Base-by-base conservation (phyloP, 139 green algal genomes). In the Tetradesmus obliquus region DNA sequence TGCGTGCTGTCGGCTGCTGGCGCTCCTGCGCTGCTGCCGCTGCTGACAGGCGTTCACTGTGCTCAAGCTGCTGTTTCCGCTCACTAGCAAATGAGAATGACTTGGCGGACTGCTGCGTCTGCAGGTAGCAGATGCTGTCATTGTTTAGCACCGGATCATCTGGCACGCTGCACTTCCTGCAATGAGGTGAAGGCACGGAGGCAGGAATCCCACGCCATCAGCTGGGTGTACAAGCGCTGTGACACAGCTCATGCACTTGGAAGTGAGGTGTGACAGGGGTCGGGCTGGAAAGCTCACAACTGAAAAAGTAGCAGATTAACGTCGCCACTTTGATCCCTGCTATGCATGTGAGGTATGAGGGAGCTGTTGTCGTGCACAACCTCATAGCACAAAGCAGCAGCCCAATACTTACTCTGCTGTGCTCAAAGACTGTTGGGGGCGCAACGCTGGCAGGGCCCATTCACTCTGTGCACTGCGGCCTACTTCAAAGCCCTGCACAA, bases 71-170 rank as follows among this genome's bases (percentile, higher is more conserved):
- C 60, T 88, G 82, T 82, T 84, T 92, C 66, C 55, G 32, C 66
- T 84, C 45, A 7, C 51, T 55, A 10, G 69, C 82, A 53, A 55
- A 84, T 4, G 80, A 89, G 32, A 92, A 92, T 1, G 82, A 89
- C 89, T 92, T 92, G 22, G 82, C 81, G 79, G 89, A 92, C 82
- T 84, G 89, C 89, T 89, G 60, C 58, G 81, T 19, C 55, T 82
- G 89, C 62, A 92, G 17, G 66, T 82, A 79, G 66, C 80, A 89
- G 1, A 87, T 69, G 54, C 82, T 84, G 32, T 88, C 22, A 19
- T 15, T 55, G 24, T 19, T 84, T 3, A n/a, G n/a, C 24, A 84
- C 79, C 7, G 32, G 32, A 4, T 76, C 66, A 76, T 76, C 66
- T 84, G 79, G 1, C 79, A 84, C 19, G 45, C 79, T n/a, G 15